Base-by-base conservation (phyloP, 768 basidiomycete genomes). In the Lepiota venenata region DNA sequence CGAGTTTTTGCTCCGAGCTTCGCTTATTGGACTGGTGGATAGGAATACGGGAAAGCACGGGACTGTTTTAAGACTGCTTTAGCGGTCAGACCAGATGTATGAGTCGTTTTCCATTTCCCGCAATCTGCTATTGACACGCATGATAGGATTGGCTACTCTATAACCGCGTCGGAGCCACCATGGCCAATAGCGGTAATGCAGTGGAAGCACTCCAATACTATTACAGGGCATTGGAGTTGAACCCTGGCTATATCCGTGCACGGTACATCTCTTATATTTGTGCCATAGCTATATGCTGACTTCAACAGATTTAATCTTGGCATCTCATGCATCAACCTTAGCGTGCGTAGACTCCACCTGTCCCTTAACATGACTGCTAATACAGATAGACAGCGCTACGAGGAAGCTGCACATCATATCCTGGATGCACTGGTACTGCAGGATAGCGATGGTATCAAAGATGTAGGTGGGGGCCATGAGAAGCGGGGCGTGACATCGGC, bases 1-100 rank as follows among this genome's bases (percentile, higher is more conserved):
- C 20, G 32, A 40, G 42, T 21, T 53, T 50, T 61, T 60, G 8
- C 16, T 32, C 41, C 39, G 29, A 32, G 15, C 20, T 11, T 25
- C 7, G 29, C 18, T 21, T 9, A 32, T 43, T 47, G 32, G 54
- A 44, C 29, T n/a, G 40, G 3, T 52, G 35, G 29, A 9, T 56
- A 94, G 91, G 95, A 98, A 42, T 98, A 92, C 62, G 78, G 73
- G 18, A 95, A 93, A 67, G 93, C 96, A 0, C 85, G 88, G 56
- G 97, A 99, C 66, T 99, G 97, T 73, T 98, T 99, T 72, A 77
- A 77, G 45, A 80, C 95, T 0, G 97, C 97, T 1, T 71, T 98
- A 56, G 85, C 85, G 3, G 85, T 93, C 47, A 78, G 93, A 55
- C 96, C 94, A 2, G 86, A 93, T 51, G 95, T 97, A 65, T 52